Evolutionary conservation across 2,329 filamentous ascomycete species (phyloP).

Genomic region (Apiospora aurea): DNA sequence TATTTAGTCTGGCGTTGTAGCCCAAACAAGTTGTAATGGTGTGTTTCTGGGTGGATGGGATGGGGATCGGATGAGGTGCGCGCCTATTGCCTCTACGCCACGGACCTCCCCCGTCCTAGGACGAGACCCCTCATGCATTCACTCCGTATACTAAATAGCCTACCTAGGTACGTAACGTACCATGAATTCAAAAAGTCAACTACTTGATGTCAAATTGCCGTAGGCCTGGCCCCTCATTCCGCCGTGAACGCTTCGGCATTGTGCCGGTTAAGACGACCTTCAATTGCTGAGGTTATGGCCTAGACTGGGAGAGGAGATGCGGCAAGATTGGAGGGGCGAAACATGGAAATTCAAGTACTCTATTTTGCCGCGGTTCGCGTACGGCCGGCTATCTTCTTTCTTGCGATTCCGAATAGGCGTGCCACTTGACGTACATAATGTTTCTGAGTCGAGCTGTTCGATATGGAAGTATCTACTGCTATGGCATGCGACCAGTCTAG

Average conservation of each 20-base stretch:
- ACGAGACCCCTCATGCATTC: conserved; percentile 10
- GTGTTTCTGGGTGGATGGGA: conserved; percentile 7
- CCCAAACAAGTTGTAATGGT: not conserved
- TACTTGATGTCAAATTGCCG: not conserved
- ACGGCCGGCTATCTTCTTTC: not conserved
- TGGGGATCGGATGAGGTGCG: conserved; percentile 18
- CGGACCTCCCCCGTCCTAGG: not conserved
- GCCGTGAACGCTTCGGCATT: not conserved
- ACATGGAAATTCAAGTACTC: conserved; percentile 2
- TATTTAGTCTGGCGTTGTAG: not conserved
- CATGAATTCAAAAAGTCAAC: not conserved
- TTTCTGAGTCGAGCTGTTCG: not conserved
- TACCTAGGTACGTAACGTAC: conserved; percentile 14
- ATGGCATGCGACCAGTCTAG: not conserved
- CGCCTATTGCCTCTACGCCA: not conserved
- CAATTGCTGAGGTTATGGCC: not conserved
- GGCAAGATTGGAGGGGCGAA: not conserved
- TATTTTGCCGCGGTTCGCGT: conserved; percentile 4
- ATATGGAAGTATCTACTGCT: not conserved
- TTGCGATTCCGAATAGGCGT: not conserved
- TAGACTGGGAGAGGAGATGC: not conserved
- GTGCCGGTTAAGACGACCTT: not conserved
- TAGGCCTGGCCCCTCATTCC: not conserved
- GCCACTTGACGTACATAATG: conserved; percentile 6
- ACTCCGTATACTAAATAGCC: not conserved